Conservation (phyloP, 2,329 filamentous ascomycete genomes). For the Colletotrichum endophyticum region DNA sequence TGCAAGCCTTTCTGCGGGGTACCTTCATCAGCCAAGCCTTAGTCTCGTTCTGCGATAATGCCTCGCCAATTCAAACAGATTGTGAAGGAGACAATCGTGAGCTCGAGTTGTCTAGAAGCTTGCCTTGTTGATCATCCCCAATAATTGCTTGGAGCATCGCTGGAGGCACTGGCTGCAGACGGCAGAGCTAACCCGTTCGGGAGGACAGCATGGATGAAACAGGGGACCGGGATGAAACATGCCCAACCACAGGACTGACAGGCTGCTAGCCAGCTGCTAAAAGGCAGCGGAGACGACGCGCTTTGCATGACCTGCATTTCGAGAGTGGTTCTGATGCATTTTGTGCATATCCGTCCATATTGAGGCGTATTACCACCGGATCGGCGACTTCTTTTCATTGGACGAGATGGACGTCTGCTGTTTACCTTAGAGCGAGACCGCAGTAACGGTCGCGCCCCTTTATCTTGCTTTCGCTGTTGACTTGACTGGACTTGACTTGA, state of each 20-base stretch:
- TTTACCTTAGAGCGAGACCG: neutral
- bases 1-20: neutral
- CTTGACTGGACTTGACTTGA: neutral
- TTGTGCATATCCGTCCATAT: constrained; percentile 5
- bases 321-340: neutral
- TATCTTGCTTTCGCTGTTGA: neutral
- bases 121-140: neutral
- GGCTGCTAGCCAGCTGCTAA: neutral
- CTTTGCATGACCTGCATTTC: constrained; percentile 15
- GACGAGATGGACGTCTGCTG: neutral
- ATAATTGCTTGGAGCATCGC: neutral
- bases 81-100: neutral
- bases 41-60: neutral
- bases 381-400: neutral
- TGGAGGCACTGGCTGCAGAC: neutral
- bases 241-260: neutral
- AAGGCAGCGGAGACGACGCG: neutral
- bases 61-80: neutral
- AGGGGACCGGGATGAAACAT: neutral
- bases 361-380: neutral
- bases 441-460: neutral
- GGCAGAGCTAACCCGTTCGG: constrained; percentile 5
- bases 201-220: constrained; percentile 2
- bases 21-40: neutral
- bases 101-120: neutral